These are phyloP conservation scores for Fusarium subglutinans DNA, from an alignment of 2,329 filamentous ascomycete species.

Conservation along the genomic window DNA sequence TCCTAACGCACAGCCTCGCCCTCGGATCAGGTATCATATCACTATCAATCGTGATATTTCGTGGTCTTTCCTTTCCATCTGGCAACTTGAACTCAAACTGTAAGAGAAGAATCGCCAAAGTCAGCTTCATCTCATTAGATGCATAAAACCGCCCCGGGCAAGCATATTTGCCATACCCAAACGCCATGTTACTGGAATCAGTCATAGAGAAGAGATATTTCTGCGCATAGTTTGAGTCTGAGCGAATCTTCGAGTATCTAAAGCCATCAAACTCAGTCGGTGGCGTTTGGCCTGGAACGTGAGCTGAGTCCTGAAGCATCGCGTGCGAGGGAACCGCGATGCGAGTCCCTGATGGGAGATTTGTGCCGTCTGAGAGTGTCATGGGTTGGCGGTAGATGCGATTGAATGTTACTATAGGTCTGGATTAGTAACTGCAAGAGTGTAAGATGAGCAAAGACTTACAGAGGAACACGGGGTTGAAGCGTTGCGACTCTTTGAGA, in stretches of 20 bases:
- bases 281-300: not conserved
- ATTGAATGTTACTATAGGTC: not conserved
- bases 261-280: not conserved
- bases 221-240: not conserved
- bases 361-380: not conserved
- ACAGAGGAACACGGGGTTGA: not conserved
- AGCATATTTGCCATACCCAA: not conserved
- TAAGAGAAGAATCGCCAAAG: not conserved
- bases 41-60: not conserved
- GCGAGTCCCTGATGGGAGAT: not conserved
- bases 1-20: not conserved
- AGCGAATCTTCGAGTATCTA: not conserved
- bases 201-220: not conserved
- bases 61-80: not conserved
- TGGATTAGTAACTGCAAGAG: rapidly evolving
- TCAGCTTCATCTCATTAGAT: not conserved
- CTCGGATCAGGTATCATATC: not conserved
- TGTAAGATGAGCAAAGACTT: rapidly evolving
- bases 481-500: not conserved
- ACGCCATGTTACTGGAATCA: not conserved
- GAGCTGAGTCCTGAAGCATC: not conserved
- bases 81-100: not conserved
- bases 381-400: not conserved
- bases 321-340: not conserved
- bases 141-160: not conserved